phyloP scores from a whole-genome alignment of 257 asterid genomes.

The Nyctanthes arbortristis region DNA sequence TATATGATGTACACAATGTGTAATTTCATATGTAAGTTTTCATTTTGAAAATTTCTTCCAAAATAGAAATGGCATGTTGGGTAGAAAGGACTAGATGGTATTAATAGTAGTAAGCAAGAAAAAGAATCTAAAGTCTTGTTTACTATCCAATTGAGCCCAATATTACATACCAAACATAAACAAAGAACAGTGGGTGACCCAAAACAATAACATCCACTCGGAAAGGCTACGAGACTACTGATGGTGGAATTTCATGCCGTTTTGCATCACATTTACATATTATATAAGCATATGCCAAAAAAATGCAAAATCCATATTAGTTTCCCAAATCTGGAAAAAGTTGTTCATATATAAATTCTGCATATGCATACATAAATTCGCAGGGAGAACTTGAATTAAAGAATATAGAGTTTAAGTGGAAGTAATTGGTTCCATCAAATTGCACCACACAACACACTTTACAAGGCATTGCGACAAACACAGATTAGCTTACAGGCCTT shows the following conservation, averaged over 20 bases:
- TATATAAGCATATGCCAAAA: background rate
- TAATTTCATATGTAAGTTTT: background rate
- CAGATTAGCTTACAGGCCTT: conserved; percentile 80
- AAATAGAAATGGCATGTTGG: background rate
- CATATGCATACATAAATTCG: background rate
- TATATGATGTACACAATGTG: background rate
- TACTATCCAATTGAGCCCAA: no score
- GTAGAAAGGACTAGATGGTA: background rate
- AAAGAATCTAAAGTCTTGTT: background rate
- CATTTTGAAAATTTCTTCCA: background rate
- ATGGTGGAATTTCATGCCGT: background rate
- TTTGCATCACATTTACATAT: background rate
- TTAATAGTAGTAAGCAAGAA: background rate
- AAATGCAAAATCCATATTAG: background rate
- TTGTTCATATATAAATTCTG: background rate
- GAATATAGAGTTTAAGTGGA: no score
- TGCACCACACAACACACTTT: background rate
- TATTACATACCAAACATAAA: background rate
- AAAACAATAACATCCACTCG: background rate
- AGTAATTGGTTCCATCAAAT: background rate
- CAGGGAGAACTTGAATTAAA: background rate
- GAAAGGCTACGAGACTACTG: background rate
- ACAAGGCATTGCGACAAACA: conserved; percentile 2
- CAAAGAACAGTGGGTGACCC: background rate
- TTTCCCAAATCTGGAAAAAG: background rate